Base-by-base conservation (phyloP, 2,329 filamentous ascomycete genomes). In the Sarocladiaceae sp. region DNA sequence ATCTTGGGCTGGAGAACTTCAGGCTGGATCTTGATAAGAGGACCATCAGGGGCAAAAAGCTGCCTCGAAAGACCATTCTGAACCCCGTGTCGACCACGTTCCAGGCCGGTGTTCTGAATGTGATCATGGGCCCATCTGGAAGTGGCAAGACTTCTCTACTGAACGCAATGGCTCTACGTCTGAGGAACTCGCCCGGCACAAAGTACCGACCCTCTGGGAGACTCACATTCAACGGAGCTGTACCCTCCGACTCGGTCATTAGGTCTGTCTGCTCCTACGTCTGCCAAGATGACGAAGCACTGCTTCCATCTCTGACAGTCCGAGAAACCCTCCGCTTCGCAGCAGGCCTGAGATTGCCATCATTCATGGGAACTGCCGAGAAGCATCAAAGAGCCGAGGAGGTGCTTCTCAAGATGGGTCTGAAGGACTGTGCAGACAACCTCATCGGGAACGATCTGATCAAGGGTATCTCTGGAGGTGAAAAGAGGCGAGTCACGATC, bases 71-170 rank as follows among this genome's bases (percentile, higher is more conserved):
- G 56, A 71, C 63, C 0, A 88, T 90, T 10, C 64, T 90, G 12
- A 73, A 82, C 45, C 82, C 83, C 0, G 71, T 89, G 11, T 80
- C 73, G 1, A 69, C 83, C 0, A 78, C 74, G 0, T 89, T 90
- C 51, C 71, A 78, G 37, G 76, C 85, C 0, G 83, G 84, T 0
- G 68, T 75, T 12, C 58, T 90, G 12, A 89, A 89, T 50, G 74
- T 88, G 19, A 85, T 90, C 50, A 88, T 89, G 84, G 85, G 85
- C 0, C 85, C 85, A 0, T 88, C 83, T 0, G 85, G 85, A 0
- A 83, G 79, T 35, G 85, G 85, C 1, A 90, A 90, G 59, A 88
- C 84, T 0, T 85, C 82, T 0, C 66, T 88, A 1, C 68, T 89
- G 10, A 88, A 87, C 55, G 73, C 81, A 1, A 84, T 90, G 74